Evolutionary conservation across 108 stramenopile species (phyloP).

Genomic region (Pseudonitzschia pungens): DNA sequence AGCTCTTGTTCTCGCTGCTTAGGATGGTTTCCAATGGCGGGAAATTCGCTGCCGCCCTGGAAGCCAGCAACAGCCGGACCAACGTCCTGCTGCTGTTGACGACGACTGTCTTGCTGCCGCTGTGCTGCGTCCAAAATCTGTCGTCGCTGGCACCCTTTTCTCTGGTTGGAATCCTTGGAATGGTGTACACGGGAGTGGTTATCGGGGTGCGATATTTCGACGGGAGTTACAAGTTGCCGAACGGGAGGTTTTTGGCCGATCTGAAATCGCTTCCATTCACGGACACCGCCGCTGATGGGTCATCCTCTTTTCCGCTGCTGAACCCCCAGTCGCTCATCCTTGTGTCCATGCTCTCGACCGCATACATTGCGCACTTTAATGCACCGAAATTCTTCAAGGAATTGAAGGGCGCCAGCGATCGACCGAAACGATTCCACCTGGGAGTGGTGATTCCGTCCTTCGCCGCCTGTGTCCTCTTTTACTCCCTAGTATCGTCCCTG

Average conservation of each 20-base stretch:
- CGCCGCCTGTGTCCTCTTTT: conserved; percentile 53
- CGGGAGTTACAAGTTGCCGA: conserved; percentile 56
- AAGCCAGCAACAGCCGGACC: conserved; percentile 10
- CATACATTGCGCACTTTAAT: no score
- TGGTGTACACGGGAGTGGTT: conserved; percentile 77
- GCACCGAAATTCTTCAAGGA: no score
- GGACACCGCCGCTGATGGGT: no score
- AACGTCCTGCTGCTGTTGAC: conserved; percentile 61
- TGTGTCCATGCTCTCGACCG: no score
- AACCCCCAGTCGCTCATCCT: not conserved
- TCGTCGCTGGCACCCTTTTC: conserved; percentile 81
- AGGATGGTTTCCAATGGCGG: not conserved
- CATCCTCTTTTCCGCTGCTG: no score
- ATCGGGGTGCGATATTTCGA: conserved; percentile 71
- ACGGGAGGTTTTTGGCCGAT: conserved; percentile 21
- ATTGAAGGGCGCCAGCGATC: no score
- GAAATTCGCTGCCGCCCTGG: not conserved
- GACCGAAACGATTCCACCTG: no score
- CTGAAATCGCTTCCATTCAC: not conserved
- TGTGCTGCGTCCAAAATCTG: conserved; percentile 86
- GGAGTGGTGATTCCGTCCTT: conserved; percentile 60
- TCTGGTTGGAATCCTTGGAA: conserved; percentile 82
- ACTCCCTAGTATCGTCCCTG: conserved; percentile 56
- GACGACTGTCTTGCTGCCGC: conserved; percentile 70
- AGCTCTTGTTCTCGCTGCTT: conserved; percentile 46